These are phyloP conservation scores for Xeromyces bisporus DNA, from an alignment of 495 filamentous ascomycete genomes.

Conservation along the genomic window DNA sequence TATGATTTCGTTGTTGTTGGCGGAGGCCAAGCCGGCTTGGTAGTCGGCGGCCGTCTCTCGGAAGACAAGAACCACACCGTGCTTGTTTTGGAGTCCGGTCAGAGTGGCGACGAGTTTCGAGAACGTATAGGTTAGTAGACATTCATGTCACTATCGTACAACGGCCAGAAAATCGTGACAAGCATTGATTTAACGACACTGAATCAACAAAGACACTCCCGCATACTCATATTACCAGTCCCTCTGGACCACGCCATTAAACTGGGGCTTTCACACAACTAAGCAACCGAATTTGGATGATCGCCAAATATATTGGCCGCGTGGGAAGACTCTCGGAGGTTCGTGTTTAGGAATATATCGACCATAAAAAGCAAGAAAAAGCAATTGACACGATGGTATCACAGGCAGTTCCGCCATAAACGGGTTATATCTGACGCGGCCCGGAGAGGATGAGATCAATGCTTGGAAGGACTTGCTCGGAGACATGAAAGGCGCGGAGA, in stretches of 20 bases:
- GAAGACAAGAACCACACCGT: conserved; percentile 18
- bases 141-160: too few species aligned
- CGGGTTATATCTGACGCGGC: conserved; percentile 19
- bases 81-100: conserved; percentile 28
- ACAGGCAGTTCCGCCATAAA: conserved; percentile 22
- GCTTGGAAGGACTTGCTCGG: conserved; percentile 18
- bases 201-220: conserved; percentile 11
- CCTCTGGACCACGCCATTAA: conserved; percentile 18
- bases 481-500: conserved; percentile 17
- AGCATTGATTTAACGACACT: conserved; percentile 1
- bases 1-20: conserved; percentile 35
- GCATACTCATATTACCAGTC: conserved; percentile 20
- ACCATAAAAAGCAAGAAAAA: not conserved
- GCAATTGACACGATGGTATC: conserved; percentile 1
- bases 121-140: conserved; percentile 14
- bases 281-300: conserved; percentile 17
- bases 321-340: conserved; percentile 26
- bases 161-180: not conserved
- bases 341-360: not conserved
- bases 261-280: conserved; percentile 21
- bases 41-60: conserved; percentile 10
- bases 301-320: conserved; percentile 17
- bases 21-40: conserved; percentile 23
- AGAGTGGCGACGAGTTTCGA: conserved; percentile 18
- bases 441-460: conserved; percentile 16